Evolutionary conservation across 78 protist species (phyloP), one percentile per base, ranked within the genome.

Genomic region (Ministeria vibrans): DNA sequence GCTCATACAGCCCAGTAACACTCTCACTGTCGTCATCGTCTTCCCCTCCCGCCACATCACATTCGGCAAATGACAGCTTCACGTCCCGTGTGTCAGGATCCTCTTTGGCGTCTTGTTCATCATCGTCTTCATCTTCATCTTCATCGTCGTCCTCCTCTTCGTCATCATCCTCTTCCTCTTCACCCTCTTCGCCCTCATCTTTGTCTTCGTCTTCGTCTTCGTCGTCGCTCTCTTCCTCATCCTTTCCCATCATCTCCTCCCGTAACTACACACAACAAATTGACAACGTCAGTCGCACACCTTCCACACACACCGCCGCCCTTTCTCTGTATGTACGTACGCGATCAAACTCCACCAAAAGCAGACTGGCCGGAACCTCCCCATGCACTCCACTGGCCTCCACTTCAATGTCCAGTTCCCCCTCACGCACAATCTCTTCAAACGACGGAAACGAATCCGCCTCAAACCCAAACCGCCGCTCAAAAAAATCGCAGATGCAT

Each of bases 401-500:
- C 9, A 62, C 42, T 2, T 62, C n/a, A 4, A 59, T n/a, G 46
- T 81, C 85, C 30, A 81, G 70, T 18, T 71, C 30, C 0, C 18
- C 68, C 22, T 22, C 72, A 3, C 72, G 49, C 2, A 13, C 9
- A 22, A 51, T 41, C 42, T 81, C 78, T 1, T n/a, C 5, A 1
- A 49, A 7, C 11, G 2, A 68, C 9, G 69, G 68, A 9, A 6
- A 46, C 39, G 2, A 0, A 13, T 20, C 42, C 27, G 45, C 39
- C 42, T 73, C 90, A 45, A 80, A 85, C 49, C 72, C 75, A 55
- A 78, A 90, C 41, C 83, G 45, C n/a, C 88, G 83, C 25, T 42
- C 23, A 82, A 95, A 96, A 87, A 85, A 95, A 13, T 62, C 55
- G n/a, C 80, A 79, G 36, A 96, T 36, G 76, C 98, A 87, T 34